Conservation (phyloP, 805 yeast genomes). For the Danielozyma ontarioensis region DNA sequence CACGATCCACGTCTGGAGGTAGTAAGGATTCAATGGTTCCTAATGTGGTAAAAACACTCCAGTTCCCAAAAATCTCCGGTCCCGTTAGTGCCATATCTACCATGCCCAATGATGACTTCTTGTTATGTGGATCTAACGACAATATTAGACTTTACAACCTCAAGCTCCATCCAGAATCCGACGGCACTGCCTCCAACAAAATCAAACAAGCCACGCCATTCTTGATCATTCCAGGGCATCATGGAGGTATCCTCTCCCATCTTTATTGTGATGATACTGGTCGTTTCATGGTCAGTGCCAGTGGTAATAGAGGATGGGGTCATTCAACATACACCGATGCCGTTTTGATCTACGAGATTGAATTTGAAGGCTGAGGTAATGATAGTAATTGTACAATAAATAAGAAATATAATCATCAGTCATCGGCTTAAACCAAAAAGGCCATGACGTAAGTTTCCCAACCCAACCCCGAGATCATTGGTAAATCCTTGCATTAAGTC, state of each 20-base stretch:
- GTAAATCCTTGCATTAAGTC: conserved; percentile 5
- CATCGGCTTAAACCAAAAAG: conserved; percentile 18
- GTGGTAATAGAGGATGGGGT: conserved; percentile 94
- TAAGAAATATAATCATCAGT: background rate
- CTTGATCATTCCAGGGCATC: conserved; percentile 91
- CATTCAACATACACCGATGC: conserved; percentile 75
- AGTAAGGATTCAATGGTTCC: conserved; percentile 28
- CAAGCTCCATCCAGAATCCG: conserved; percentile 34
- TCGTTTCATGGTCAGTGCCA: conserved; percentile 80
- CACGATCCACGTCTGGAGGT: conserved; percentile 12
- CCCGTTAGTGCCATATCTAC: conserved; percentile 79
- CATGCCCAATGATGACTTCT: conserved; percentile 73
- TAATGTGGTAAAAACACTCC: conserved; percentile 52
- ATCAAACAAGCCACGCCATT: conserved; percentile 61
- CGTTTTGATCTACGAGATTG: conserved; percentile 78
- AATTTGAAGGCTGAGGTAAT: conserved; percentile 25
- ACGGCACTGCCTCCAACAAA: conserved; percentile 16
- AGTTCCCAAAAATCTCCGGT: conserved; percentile 84
- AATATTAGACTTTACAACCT: conserved; percentile 85
- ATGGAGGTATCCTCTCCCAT: conserved; percentile 81
- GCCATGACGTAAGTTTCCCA: conserved; percentile 27
- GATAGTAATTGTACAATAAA: background rate
- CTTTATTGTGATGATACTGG: conserved; percentile 83
- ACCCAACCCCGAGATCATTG: conserved; percentile 18
- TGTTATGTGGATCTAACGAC: conserved; percentile 86